phyloP scores from a whole-genome alignment of 345 rosid genomes.

The Rhodomyrtus tomentosa region DNA sequence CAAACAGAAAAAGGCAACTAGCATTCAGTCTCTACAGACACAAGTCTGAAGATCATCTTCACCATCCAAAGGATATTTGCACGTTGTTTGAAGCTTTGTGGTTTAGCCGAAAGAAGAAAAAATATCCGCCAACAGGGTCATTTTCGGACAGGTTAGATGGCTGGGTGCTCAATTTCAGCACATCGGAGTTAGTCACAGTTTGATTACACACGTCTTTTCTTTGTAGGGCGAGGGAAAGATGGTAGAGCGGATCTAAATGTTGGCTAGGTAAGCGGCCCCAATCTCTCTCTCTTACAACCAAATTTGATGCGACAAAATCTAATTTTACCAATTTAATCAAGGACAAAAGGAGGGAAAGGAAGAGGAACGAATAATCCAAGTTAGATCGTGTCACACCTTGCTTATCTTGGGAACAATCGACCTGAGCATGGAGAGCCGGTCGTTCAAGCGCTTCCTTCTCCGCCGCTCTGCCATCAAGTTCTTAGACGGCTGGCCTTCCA shows the following conservation, averaged over 20 bases:
- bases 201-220: not conserved
- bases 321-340: not conserved
- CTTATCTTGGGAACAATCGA: slow-evolving; percentile 94
- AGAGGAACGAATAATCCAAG: not conserved
- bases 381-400: slow-evolving; percentile 36
- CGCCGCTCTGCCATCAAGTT: slow-evolving; percentile 88
- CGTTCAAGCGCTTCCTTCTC: slow-evolving; percentile 74
- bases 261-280: no score
- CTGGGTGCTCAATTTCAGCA: not conserved
- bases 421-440: slow-evolving; percentile 79
- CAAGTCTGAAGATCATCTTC: not conserved
- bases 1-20: no score
- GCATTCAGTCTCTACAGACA: not conserved
- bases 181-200: not conserved
- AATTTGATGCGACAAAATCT: not conserved
- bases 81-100: not conserved
- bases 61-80: not conserved
- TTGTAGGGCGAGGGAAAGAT: not conserved
- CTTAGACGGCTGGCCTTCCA: slow-evolving; percentile 89
- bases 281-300: not conserved
- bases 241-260: no score
- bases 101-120: not conserved
- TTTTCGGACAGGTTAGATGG: not conserved
- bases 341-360: slow-evolving; percentile 2
- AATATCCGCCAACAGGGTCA: not conserved